Percentiles rank a stretch among this genome's conserved stretches.
phyloP scores from a whole-genome alignment of 306 rosid species.

The Prunus padus region DNA sequence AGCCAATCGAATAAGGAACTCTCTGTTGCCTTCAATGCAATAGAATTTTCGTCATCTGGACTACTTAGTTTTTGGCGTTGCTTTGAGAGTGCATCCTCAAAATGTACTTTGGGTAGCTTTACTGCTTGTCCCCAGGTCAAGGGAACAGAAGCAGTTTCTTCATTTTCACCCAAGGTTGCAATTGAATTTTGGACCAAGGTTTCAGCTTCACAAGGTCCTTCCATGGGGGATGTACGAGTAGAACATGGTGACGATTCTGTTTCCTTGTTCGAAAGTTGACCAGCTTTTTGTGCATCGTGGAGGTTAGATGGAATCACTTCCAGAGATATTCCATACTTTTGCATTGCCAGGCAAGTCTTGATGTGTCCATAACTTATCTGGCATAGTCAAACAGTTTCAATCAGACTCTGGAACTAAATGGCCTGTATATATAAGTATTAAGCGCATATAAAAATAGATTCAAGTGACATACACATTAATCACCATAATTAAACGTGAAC shows the following conservation, averaged over 20 bases:
- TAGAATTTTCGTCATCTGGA: conserved; percentile 28
- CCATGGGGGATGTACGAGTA: conserved; percentile 4
- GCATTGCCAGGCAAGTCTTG: conserved; percentile 59
- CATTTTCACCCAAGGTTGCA: conserved; percentile 21
- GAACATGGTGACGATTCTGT: conserved; percentile 31
- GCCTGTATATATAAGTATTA: not conserved
- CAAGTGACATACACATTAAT: not conserved
- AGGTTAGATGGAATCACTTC: conserved; percentile 30
- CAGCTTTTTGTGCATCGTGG: conserved; percentile 27
- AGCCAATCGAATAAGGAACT: conserved; percentile 65
- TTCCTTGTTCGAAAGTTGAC: conserved; percentile 22
- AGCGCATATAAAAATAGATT: not conserved
- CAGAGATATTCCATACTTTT: conserved; percentile 41
- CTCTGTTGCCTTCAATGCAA: conserved; percentile 53
- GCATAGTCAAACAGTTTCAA: conserved; percentile 29
- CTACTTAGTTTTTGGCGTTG: conserved; percentile 57
- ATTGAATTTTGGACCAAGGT: conserved; percentile 10
- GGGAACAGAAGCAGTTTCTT: conserved; percentile 31
- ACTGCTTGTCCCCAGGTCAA: conserved; percentile 29
- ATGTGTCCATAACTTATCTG: conserved; percentile 71
- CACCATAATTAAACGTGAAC: conserved; percentile 12
- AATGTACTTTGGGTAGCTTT: conserved; percentile 23
- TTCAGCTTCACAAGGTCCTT: conserved; percentile 26
- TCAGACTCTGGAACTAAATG: conserved; percentile 11
- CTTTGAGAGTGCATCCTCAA: conserved; percentile 30